phyloP scores from a whole-genome alignment of 495 filamentous ascomycete species.

The Penicillium salamii region DNA sequence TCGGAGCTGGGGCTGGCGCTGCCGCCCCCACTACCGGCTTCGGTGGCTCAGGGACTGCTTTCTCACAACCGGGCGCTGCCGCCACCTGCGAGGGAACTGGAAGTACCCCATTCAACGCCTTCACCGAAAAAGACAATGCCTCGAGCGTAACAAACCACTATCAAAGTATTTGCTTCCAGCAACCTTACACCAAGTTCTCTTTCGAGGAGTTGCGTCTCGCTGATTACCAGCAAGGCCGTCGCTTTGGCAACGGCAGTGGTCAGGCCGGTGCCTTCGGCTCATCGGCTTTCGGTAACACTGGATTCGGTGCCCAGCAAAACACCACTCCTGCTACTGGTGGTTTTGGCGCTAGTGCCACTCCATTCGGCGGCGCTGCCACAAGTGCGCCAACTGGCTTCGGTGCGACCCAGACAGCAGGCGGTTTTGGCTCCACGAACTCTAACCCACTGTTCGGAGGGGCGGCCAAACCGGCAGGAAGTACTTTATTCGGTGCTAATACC shows the following conservation, averaged over 20 bases:
- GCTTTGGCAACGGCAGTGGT: conserved; percentile 74
- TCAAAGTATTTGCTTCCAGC: conserved; percentile 85
- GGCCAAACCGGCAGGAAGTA: conserved; percentile 33
- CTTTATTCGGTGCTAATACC: conserved; percentile 35
- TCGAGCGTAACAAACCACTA: conserved; percentile 64
- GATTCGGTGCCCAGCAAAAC: conserved; percentile 40
- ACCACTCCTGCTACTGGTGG: conserved; percentile 43
- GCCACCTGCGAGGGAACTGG: conserved; percentile 67
- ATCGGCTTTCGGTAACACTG: conserved; percentile 35
- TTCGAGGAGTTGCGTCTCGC: conserved; percentile 85
- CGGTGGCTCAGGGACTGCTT: conserved; percentile 46
- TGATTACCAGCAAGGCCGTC: conserved; percentile 85
- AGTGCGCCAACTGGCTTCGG: conserved; percentile 41
- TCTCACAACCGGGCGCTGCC: conserved; percentile 29
- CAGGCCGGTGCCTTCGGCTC: conserved; percentile 80
- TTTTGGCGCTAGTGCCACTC: conserved; percentile 51
- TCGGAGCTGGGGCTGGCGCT: conserved; percentile 17
- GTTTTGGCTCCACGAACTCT: conserved; percentile 52
- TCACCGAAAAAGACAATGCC: conserved; percentile 75
- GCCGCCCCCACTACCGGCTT: conserved; percentile 26
- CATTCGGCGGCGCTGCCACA: conserved; percentile 52
- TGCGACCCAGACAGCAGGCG: conserved; percentile 52
- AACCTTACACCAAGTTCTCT: conserved; percentile 82
- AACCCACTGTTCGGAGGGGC: conserved; percentile 42
- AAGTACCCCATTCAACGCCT: conserved; percentile 66